These are phyloP conservation scores for Vitis labrusca DNA, from an alignment of 164 flowering plant species.

Conservation along the genomic window DNA sequence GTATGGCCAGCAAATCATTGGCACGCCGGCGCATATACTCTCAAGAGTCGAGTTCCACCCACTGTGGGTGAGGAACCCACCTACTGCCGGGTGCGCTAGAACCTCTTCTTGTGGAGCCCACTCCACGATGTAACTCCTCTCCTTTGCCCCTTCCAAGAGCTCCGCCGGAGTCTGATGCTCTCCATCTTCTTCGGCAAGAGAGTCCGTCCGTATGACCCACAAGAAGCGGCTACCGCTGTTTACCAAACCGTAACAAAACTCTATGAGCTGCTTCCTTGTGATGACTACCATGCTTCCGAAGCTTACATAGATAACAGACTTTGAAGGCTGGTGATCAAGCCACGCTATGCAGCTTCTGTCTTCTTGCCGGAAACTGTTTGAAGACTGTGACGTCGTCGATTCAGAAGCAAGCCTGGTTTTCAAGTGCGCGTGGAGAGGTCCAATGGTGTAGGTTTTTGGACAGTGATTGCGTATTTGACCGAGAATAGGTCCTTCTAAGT, in stretches of 20 bases:
- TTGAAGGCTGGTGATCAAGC: conserved; percentile 40
- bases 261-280: conserved; percentile 27
- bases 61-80: conserved; percentile 47
- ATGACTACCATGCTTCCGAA: conserved; percentile 44
- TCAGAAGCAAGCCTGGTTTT: not conserved
- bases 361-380: conserved; percentile 30
- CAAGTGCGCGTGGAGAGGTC: conserved; percentile 42
- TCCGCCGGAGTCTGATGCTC: conserved; percentile 19
- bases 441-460: conserved; percentile 39
- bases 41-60: conserved; percentile 55
- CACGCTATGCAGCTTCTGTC: conserved; percentile 51
- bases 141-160: conserved; percentile 24
- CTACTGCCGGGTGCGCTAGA: conserved; percentile 37
- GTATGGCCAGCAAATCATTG: conserved; percentile 52
- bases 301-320: conserved; percentile 59
- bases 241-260: conserved; percentile 54
- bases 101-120: conserved; percentile 56
- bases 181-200: not conserved
- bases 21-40: conserved; percentile 36
- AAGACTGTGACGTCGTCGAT: not conserved
- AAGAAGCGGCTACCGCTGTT: conserved; percentile 38
- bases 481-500: conserved; percentile 30
- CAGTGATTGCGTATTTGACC: conserved; percentile 14
- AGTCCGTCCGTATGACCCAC: conserved; percentile 49
- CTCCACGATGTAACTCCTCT: conserved; percentile 29